Evolutionary conservation across 2,329 filamentous ascomycete species (phyloP), one percentile per base, ranked within the genome.

Genomic region (Fusarium xyrophilum): DNA sequence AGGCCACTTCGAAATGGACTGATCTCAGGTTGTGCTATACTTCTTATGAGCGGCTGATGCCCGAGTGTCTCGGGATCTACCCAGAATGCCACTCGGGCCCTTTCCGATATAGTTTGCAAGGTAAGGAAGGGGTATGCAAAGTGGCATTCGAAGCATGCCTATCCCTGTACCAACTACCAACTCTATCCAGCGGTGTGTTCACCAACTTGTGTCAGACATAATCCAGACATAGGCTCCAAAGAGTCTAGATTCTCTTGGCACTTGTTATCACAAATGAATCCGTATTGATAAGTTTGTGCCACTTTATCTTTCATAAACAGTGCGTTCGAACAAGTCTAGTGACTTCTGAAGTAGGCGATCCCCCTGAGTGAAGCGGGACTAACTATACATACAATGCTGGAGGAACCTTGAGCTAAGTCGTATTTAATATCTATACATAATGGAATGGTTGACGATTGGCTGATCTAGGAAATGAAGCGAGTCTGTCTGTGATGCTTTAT

Each of bases 381-480:
- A 8, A n/a, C 10, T 6, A 11, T 9, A 19, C 1, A 6, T 5
- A 27, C 2, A 6, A 12, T 9, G 13, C 13, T 4, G 30, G 6
- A 25, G 7, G 3, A n/a, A 35, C 8, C 4, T 25, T 7, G 17
- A 33, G 17, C 6, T 10, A 10, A 13, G 21, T 3, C 7, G 7
- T 25, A 6, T 36, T 15, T 8, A 6, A 19, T 11, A 36, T 50
- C 6, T 50, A n/a, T 15, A 2, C n/a, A 2, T 8, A n/a, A 11
- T n/a, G 5, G 6, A 35, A 15, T 10, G 13, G 13, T 1, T 17
- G 7, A 5, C 6, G 7, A 23, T 12, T 30, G 11, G 10, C 11
- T 13, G n/a, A 47, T 13, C 5, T 21, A 11, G 13, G 14, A 10
- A 21, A n/a, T 12, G 43, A 30, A 21, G 10, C 10, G 5, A 47